These are phyloP conservation scores for Sporobolus alterniflorus DNA, from an alignment of 202 grass and related monocot genomes.

Conservation along the genomic window DNA sequence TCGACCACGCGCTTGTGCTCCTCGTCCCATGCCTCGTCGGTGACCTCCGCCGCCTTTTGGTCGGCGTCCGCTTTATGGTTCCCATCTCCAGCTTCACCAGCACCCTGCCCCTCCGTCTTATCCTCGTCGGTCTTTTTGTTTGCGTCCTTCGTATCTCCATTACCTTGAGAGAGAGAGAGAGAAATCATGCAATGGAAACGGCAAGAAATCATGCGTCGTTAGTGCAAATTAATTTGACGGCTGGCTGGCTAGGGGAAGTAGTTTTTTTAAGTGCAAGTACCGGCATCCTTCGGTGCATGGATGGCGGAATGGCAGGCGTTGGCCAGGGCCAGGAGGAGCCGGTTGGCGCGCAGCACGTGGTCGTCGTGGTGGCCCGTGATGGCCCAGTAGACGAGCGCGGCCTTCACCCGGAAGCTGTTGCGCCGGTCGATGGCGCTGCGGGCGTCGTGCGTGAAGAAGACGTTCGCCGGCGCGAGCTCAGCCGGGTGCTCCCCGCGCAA, in stretches of 20 bases:
- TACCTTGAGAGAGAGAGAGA: background rate
- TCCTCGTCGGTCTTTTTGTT: no score
- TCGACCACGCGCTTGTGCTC: slow-evolving; percentile 14
- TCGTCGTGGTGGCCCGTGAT: slow-evolving; percentile 23
- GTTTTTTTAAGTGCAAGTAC: background rate
- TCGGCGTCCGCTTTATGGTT: no score
- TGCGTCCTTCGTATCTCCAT: background rate
- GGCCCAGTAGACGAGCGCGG: slow-evolving; percentile 49
- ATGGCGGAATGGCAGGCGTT: background rate
- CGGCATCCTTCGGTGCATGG: no score
- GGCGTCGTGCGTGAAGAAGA: slow-evolving; percentile 30
- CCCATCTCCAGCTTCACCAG: background rate
- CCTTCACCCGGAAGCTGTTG: slow-evolving; percentile 59
- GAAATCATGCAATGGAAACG: background rate
- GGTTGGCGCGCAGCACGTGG: background rate
- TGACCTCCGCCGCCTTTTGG: background rate
- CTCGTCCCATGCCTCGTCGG: background rate
- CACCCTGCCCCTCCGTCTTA: background rate
- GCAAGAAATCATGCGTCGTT: background rate
- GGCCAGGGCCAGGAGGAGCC: slow-evolving; percentile 36
- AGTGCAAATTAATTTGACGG: background rate
- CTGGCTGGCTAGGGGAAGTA: background rate
- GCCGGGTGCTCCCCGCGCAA: slow-evolving; percentile 17
- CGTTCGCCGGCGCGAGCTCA: slow-evolving; percentile 37
- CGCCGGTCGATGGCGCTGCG: slow-evolving; percentile 27